These are phyloP conservation scores for Eryngium alpinum DNA, from an alignment of 140 eudicot genomes.

Conservation along the genomic window DNA sequence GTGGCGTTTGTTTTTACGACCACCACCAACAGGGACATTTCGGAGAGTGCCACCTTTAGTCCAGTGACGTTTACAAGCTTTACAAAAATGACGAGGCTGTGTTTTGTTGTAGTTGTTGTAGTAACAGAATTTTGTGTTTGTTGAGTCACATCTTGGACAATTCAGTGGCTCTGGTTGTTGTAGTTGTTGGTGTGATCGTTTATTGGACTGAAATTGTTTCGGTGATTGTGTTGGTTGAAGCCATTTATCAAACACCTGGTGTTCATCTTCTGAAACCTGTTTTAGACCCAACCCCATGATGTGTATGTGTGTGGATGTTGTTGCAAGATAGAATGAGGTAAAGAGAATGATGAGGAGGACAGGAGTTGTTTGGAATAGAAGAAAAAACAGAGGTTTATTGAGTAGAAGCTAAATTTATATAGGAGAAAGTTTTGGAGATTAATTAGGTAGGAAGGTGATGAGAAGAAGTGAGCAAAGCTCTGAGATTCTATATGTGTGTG, in stretches of 20 bases:
- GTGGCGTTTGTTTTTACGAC: conserved; percentile 71
- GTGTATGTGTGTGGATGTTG: conserved; percentile 7
- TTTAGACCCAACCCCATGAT: conserved; percentile 55
- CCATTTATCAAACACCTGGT: conserved; percentile 30
- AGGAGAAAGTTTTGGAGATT: conserved; percentile 20
- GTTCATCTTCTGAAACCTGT: conserved; percentile 51
- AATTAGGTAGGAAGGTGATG: conserved; percentile 54
- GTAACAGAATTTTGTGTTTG: conserved; percentile 84
- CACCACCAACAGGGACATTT: conserved; percentile 91
- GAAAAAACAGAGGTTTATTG: conserved; percentile 22
- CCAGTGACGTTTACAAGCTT: conserved; percentile 90
- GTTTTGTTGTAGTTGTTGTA: conserved; percentile 89
- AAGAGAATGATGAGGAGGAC: conserved; percentile 4
- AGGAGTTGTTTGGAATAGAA: conserved; percentile 10
- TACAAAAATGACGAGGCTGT: conserved; percentile 79
- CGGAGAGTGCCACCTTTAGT: conserved; percentile 96
- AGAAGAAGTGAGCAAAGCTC: conserved; percentile 30
- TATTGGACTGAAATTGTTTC: conserved; percentile 35
- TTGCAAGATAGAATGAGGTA: conserved; percentile 17
- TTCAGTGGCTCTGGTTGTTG: conserved; percentile 44
- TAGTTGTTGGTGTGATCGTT: conserved; percentile 28
- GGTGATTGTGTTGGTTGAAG: conserved; percentile 23
- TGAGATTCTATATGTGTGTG: conserved; percentile 9
- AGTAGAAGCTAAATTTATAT: conserved; percentile 21
- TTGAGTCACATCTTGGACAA: conserved; percentile 77